These are phyloP conservation scores for Salicornia ramosissima DNA, from an alignment of 148 eudicot species.

Conservation along the genomic window DNA sequence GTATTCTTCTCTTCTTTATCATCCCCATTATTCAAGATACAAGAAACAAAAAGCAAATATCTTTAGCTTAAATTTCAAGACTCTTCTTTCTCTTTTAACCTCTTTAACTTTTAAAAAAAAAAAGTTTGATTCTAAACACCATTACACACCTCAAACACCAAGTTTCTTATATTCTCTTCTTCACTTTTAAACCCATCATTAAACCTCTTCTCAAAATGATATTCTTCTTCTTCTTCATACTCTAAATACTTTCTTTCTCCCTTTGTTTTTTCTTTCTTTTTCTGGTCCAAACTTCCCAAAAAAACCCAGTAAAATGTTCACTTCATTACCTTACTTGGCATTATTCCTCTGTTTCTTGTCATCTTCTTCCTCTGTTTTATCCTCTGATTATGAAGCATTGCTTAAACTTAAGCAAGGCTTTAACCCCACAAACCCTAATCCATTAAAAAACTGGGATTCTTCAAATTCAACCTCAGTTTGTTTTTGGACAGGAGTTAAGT, in stretches of 20 bases:
- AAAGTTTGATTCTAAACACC: conserved; percentile 46
- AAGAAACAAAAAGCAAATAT: conserved; percentile 31
- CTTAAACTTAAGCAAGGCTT: conserved; percentile 59
- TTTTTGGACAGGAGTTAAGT: conserved; percentile 77
- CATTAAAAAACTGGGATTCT: conserved; percentile 44
- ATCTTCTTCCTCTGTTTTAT: conserved; percentile 33
- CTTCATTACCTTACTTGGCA: conserved; percentile 11
- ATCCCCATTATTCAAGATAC: conserved; percentile 24
- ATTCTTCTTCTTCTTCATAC: conserved; percentile 10
- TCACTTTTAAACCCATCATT: conserved; percentile 12
- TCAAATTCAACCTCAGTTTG: conserved; percentile 62
- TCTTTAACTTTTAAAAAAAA: conserved; percentile 2
- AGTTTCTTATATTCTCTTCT: conserved; percentile 56
- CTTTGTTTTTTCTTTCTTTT: too few species aligned
- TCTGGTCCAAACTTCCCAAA: neutral
- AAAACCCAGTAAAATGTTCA: conserved; percentile 19
- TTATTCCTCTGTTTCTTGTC: conserved; percentile 29
- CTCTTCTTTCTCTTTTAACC: conserved; percentile 36
- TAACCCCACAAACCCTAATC: conserved; percentile 22
- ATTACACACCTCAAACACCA: conserved; percentile 30
- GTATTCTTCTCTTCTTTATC: conserved; percentile 33
- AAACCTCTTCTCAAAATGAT: conserved; percentile 20
- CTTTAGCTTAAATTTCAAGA: conserved; percentile 64
- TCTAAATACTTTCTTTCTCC: neutral
- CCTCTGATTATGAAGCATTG: conserved; percentile 59